Percentiles rank a stretch among this genome's conserved stretches.
Evolutionary conservation across 1,284 basidiomycete genomes (phyloP).

Genomic region (Leucoagaricus sp.): DNA sequence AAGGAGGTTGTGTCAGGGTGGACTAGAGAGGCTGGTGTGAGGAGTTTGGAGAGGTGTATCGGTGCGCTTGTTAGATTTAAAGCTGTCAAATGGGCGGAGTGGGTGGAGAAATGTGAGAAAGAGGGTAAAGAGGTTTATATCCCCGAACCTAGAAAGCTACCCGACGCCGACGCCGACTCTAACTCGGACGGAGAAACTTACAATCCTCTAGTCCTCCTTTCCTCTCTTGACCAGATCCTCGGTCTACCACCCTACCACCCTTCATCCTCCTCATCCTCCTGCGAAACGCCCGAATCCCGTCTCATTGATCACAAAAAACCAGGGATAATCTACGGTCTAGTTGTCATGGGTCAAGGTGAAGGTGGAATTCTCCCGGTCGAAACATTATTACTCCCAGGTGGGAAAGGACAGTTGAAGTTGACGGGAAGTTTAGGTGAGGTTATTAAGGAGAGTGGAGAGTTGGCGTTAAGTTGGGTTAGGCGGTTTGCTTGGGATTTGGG

Average conservation of each 20-base stretch:
- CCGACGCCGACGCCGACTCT: background rate
- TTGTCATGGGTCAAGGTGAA: slow-evolving; percentile 87
- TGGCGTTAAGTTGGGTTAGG: slow-evolving; percentile 88
- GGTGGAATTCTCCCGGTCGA: slow-evolving; percentile 87
- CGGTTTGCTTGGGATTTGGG: slow-evolving; percentile 80
- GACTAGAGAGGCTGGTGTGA: slow-evolving; percentile 91
- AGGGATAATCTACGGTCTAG: slow-evolving; percentile 84
- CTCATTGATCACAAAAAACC: slow-evolving; percentile 67
- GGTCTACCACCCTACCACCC: slow-evolving; percentile 70
- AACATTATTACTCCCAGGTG: slow-evolving; percentile 67
- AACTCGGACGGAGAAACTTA: slow-evolving; percentile 57
- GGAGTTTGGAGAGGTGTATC: slow-evolving; percentile 85
- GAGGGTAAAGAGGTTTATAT: slow-evolving; percentile 7
- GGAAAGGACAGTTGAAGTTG: slow-evolving; percentile 68
- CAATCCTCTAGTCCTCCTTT: slow-evolving; percentile 60
- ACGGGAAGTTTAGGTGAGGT: slow-evolving; percentile 84
- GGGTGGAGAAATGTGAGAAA: slow-evolving; percentile 45
- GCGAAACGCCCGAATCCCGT: too few relatives aligned
- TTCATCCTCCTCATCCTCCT: slow-evolving; percentile 83
- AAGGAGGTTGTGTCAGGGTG: slow-evolving; percentile 75
- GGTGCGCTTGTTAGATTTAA: slow-evolving; percentile 85
- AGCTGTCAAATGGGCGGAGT: slow-evolving; percentile 87
- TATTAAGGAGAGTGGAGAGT: slow-evolving; percentile 87
- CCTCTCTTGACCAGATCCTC: slow-evolving; percentile 83
- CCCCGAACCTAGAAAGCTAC: slow-evolving; percentile 1